Conservation (phyloP, 495 filamentous ascomycete species). For the Collariella sp. region DNA sequence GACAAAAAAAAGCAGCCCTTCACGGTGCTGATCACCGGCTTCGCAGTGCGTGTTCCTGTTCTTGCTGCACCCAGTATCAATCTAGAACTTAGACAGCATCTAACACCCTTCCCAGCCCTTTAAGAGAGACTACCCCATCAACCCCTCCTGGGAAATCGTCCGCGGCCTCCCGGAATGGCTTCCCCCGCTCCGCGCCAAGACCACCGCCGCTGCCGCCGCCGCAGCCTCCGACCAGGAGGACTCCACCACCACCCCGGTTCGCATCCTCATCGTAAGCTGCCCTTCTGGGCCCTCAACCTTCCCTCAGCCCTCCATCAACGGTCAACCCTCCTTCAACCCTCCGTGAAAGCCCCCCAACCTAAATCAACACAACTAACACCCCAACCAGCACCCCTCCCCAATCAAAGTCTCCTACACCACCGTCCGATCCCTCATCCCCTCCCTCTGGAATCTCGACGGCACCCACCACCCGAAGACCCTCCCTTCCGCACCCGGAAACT, state of each 20-base stretch:
- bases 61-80: too few relatives aligned
- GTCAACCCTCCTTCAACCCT: too few relatives aligned
- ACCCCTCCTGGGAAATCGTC: slow-evolving; percentile 66
- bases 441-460: slow-evolving; percentile 38
- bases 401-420: slow-evolving; percentile 60
- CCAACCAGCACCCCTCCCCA: slow-evolving; percentile 45
- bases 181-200: slow-evolving; percentile 36
- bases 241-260: slow-evolving; percentile 42
- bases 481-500: not conserved
- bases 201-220: slow-evolving; percentile 14
- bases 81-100: not conserved
- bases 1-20: slow-evolving; percentile 39
- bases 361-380: too few relatives aligned
- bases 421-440: slow-evolving; percentile 55
- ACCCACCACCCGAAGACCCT: not conserved
- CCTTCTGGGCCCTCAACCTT: too few relatives aligned
- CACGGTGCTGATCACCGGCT: slow-evolving; percentile 64
- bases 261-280: slow-evolving; percentile 45
- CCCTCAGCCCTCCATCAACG: too few relatives aligned
- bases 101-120: slow-evolving; percentile 47
- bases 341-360: too few relatives aligned
- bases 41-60: slow-evolving; percentile 48
- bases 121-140: slow-evolving; percentile 51
- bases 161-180: slow-evolving; percentile 43
- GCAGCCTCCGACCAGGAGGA: slow-evolving; percentile 4